Base-by-base conservation (phyloP, 2,329 filamentous ascomycete genomes). In the Thyridium curvatum region DNA sequence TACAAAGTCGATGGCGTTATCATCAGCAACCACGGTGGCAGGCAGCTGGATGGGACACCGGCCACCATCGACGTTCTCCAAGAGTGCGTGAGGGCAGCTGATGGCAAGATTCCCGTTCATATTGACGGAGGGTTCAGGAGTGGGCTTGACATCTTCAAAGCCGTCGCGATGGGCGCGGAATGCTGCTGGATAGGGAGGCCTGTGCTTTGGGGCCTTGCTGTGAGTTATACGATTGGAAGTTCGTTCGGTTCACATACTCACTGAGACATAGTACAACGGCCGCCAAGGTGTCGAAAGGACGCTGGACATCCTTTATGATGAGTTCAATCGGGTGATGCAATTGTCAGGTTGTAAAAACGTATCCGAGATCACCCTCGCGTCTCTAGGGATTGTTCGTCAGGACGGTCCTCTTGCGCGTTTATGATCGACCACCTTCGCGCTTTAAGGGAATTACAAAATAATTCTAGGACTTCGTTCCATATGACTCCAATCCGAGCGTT, bases 51-150 rank as follows among this genome's bases (percentile, higher is more conserved):
- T 37, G 61, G 61, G 7, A 61, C 62, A 2, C 57, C 61, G 1
- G 65, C 68, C 2, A 68, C 67, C 3, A 53, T 70, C 8, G 68
- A 71, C 38, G 62, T 30, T 2, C 14, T 42, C 32, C 37, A 67
- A 8, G 62, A 70, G 41, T 68, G 74, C 43, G 65, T 68, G 35
- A 68, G 69, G 6, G 67, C 66, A 12, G 66, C 68, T 2, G 61
- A 71, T 12, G 65, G 65, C 1, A 61, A 56, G 42, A 64, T 69
- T 6, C 54, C 56, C 1, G 56, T 70, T 65, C 32, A 52, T 69
- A 31, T 41, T 7, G 39, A 41, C 29, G 39, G 39, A n/a, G 39
- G 39, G 4, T n/a, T 41, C 6, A 10, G 39, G 13, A 41, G 14
- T 12, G 39, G 39, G 9, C 12, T 34, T 5, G 47, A 49, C 29